Conservation (phyloP, 2,329 filamentous ascomycete species). For the Fusarium veterinarium region DNA sequence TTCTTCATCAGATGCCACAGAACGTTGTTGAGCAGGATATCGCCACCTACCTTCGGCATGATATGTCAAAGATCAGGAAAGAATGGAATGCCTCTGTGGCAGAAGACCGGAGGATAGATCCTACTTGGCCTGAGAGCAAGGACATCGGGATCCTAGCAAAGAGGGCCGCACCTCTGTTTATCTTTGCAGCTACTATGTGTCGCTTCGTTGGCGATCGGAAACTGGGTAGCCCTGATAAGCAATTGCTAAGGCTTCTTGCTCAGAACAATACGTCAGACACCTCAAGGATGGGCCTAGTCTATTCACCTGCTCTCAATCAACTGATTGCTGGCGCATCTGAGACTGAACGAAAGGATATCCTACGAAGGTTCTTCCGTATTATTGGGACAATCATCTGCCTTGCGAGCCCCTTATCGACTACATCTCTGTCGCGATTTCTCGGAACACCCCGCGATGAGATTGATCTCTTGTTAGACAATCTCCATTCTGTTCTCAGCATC, state of each 20-base stretch:
- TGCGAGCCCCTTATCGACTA: background rate
- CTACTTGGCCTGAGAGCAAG: background rate
- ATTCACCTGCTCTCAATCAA: background rate
- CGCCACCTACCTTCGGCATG: background rate
- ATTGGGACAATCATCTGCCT: background rate
- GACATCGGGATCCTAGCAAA: background rate
- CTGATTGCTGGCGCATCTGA: background rate
- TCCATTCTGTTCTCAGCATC: background rate
- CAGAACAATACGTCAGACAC: background rate
- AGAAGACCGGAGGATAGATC: background rate
- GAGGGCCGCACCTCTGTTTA: background rate
- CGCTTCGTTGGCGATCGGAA: background rate
- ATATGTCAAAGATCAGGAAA: background rate
- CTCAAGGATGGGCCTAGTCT: background rate
- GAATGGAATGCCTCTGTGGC: background rate
- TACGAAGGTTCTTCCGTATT: background rate
- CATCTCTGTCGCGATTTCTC: background rate
- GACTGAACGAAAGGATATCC: background rate
- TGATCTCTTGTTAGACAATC: background rate
- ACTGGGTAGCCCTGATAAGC: background rate
- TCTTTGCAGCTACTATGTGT: background rate
- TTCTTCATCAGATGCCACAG: background rate
- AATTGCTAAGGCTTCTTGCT: background rate
- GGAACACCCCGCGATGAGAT: background rate
- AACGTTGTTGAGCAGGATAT: background rate